Percentiles rank a stretch among this genome's conserved stretches.
Evolutionary conservation across 495 filamentous ascomycete genomes (phyloP).

Genomic region (Penicillium cinerascens): DNA sequence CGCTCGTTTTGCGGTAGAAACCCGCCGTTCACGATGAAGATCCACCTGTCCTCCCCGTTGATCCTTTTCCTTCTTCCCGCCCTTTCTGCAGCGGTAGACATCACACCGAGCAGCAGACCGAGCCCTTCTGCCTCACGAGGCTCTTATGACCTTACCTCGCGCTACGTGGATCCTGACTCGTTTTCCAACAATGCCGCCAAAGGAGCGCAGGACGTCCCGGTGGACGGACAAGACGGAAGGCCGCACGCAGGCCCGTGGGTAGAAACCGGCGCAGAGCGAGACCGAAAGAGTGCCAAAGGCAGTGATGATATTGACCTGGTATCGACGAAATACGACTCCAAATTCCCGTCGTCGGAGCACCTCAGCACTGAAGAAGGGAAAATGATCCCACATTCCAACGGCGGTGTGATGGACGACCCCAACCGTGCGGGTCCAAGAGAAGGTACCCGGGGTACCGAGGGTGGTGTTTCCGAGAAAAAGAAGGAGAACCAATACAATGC

Average conservation of each 20-base stretch:
- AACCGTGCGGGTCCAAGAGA: constrained; percentile 67
- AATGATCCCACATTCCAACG: constrained; percentile 71
- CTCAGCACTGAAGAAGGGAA: constrained; percentile 54
- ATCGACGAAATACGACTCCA: constrained; percentile 24
- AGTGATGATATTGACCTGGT: constrained; percentile 15
- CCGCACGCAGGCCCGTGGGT: constrained; percentile 90
- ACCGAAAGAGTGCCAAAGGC: constrained; percentile 49
- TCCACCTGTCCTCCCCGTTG: constrained; percentile 28
- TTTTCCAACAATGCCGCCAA: constrained; percentile 27
- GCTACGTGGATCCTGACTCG: constrained; percentile 21
- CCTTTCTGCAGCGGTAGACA: constrained; percentile 27
- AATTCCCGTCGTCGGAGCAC: constrained; percentile 32
- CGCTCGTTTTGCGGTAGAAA: constrained; percentile 12
- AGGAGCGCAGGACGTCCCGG: constrained; percentile 84
- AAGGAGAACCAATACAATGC: constrained; percentile 63
- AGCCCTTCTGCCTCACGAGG: constrained; percentile 10
- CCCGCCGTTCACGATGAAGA: constrained; percentile 28
- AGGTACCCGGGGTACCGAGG: constrained; percentile 82
- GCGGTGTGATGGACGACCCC: constrained; percentile 90
- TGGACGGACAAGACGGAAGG: constrained; percentile 94
- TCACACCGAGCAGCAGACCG: constrained; percentile 12
- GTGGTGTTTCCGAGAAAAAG: constrained; percentile 80
- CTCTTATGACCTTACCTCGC: constrained; percentile 10
- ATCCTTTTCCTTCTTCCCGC: constrained; percentile 38
- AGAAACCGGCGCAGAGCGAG: constrained; percentile 59